phyloP scores from a whole-genome alignment of 2,329 filamentous ascomycete species.

The Trichoderma oligosporum region DNA sequence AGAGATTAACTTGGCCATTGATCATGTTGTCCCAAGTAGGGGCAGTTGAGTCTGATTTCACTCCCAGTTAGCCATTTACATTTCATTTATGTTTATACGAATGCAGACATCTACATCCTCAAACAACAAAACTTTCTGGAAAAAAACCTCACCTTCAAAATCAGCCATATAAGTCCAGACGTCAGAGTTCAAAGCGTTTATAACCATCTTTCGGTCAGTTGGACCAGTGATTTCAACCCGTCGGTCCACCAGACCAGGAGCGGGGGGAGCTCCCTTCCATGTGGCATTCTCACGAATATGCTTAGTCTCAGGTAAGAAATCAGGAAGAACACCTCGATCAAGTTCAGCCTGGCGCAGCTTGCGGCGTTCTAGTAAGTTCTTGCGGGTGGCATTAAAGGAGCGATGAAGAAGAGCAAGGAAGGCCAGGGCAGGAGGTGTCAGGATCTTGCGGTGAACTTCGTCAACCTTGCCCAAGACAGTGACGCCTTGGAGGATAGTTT shows the following conservation, averaged over 20 bases:
- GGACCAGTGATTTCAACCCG: slow-evolving; percentile 96
- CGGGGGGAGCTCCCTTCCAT: slow-evolving; percentile 89
- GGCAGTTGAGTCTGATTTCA: slow-evolving; percentile 72
- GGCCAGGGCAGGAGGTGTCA: slow-evolving; percentile 82
- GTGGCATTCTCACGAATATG: slow-evolving; percentile 90
- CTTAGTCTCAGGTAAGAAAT: slow-evolving; percentile 94
- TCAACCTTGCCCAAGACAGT: slow-evolving; percentile 76
- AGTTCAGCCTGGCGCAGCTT: slow-evolving; percentile 85
- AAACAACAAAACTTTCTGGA: not conserved
- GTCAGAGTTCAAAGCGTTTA: slow-evolving; percentile 92
- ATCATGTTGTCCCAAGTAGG: slow-evolving; percentile 99
- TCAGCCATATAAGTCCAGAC: slow-evolving; percentile 99
- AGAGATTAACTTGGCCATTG: slow-evolving; percentile 95
- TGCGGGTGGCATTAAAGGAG: slow-evolving; percentile 87
- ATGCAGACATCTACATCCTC: not conserved
- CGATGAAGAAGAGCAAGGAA: slow-evolving; percentile 94
- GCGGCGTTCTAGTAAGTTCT: slow-evolving; percentile 82
- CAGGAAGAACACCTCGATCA: slow-evolving; percentile 80
- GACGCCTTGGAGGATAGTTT: slow-evolving; percentile 81
- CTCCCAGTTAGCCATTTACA: not conserved
- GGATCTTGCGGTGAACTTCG: slow-evolving; percentile 80
- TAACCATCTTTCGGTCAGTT: slow-evolving; percentile 97
- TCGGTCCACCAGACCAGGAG: slow-evolving; percentile 87
- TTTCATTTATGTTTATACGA: too few relatives aligned
- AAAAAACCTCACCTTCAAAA: slow-evolving; percentile 71